phyloP scores from a whole-genome alignment of 148 eudicot species.

The Cornus suecica region DNA sequence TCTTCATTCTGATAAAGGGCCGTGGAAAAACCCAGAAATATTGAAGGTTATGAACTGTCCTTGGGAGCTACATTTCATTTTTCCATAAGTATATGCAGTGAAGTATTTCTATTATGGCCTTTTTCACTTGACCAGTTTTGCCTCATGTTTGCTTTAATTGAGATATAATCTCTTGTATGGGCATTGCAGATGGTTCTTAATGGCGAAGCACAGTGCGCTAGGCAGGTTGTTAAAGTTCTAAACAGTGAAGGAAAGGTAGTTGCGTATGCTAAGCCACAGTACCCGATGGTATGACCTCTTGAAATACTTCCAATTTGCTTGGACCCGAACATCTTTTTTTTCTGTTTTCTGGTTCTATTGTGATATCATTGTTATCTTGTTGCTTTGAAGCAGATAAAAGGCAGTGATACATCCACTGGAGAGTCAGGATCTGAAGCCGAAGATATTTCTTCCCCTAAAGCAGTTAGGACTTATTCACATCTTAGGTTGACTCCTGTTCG shows the following conservation, averaged over 20 bases:
- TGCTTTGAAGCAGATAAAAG: constrained; percentile 53
- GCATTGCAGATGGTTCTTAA: constrained; percentile 44
- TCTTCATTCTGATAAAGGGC: constrained; percentile 87
- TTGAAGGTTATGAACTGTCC: constrained; percentile 50
- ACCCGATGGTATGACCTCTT: constrained; percentile 48
- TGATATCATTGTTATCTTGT: constrained; percentile 11
- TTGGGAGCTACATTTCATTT: constrained; percentile 2
- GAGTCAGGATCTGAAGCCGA: constrained; percentile 32
- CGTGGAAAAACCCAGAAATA: constrained; percentile 86
- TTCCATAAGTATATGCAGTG: background rate
- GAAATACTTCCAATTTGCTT: background rate
- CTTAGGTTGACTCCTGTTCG: constrained; percentile 68
- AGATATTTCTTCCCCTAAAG: constrained; percentile 66
- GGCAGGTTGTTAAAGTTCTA: constrained; percentile 52
- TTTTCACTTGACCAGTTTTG: background rate
- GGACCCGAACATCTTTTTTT: background rate
- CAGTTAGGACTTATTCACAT: constrained; percentile 50
- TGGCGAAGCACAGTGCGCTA: constrained; percentile 59
- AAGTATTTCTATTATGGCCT: background rate
- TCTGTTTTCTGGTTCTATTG: background rate
- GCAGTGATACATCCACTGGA: constrained; percentile 92
- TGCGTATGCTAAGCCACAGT: constrained; percentile 49
- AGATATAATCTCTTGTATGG: background rate
- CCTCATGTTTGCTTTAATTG: background rate
- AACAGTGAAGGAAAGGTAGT: constrained; percentile 30